A percentile compares a stretch with the other conserved stretches of the same genome.
phyloP scores from a whole-genome alignment of 441 rosid genomes.

The Populus hybrid region DNA sequence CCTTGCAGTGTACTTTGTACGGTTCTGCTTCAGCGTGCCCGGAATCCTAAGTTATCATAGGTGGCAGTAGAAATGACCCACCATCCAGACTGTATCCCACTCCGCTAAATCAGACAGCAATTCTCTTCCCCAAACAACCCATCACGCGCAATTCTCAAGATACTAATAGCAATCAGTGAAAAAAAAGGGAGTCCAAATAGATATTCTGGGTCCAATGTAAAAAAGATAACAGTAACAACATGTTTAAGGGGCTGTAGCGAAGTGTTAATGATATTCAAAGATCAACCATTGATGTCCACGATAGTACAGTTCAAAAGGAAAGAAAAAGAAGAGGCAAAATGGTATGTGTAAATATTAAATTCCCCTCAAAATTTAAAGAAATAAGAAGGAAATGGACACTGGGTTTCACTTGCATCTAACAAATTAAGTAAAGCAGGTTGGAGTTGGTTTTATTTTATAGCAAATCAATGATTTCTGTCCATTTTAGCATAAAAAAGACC shows the following conservation, averaged over 20 bases:
- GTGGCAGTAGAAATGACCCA: not conserved
- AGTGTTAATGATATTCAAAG: not conserved
- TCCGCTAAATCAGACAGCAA: not conserved
- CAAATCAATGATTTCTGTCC: not conserved
- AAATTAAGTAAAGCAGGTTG: not conserved
- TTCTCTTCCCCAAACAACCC: not conserved
- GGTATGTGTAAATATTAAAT: not conserved
- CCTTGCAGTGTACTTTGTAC: not conserved
- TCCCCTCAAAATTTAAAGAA: not conserved
- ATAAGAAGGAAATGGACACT: not conserved
- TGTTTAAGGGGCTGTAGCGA: not conserved
- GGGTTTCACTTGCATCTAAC: not conserved
- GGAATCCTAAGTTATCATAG: not conserved
- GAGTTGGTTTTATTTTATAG: not conserved
- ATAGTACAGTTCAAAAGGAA: no score
- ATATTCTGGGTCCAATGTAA: not conserved
- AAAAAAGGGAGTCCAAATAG: not conserved
- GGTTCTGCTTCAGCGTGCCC: not conserved
- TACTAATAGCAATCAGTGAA: not conserved
- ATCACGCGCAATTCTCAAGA: not conserved
- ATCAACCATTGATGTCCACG: not conserved
- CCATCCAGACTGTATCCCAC: not conserved
- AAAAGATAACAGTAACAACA: not conserved
- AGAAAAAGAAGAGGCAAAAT: not conserved
- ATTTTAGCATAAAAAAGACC: not conserved